Base-by-base conservation (phyloP, 176 grass and related monocot species). In the Oryza officinalis region DNA sequence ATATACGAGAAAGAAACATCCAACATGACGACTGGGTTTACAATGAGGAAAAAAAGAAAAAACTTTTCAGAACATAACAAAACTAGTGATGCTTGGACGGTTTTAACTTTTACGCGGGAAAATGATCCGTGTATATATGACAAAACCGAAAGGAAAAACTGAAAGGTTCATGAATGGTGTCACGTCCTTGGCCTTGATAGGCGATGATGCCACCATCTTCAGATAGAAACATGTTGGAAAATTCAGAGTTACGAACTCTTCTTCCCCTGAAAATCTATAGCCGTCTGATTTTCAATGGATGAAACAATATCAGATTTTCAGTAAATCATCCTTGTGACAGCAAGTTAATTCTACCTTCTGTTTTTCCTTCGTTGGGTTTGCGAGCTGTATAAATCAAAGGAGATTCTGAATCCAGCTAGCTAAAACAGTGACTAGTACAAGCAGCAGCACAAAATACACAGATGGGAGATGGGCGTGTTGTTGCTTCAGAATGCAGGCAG, bases 141-240 rank as follows among this genome's bases (percentile, higher is more conserved):
- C 27, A 5, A 40, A 60, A 13, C 25, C 17, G 1, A 44, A 33
- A 49, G 28, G 15, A 28, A 54, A 87, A 52, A 41, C 4, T 20
- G 69, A 2, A 50, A 84, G 14, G 50, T 5, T 70, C 77, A 52
- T 75, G 82, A 81, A 89, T 76, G 77, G 1, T 52, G 82, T 82
- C 65, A 65, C 54, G 1, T 63, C 65, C 83, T 71, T 44, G 67
- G 54, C 66, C 6, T 6, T 64, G 54, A 45, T 32, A 17, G 70
- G 81, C 71, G 60, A 65, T 45, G 38, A n/a, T 38, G 38, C 52
- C 69, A 73, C 54, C 11, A 46, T 20, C 3, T 15, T 54, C 27
- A 5, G 50, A 85, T 15, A 71, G 66, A 17, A 74, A 85, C 50
- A 40, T 5, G 69, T 13, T 57, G n/a, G 46, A 10, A 20, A 57